Conservation (phyloP, 805 yeast genomes). For the Candida coquimbonensis region DNA sequence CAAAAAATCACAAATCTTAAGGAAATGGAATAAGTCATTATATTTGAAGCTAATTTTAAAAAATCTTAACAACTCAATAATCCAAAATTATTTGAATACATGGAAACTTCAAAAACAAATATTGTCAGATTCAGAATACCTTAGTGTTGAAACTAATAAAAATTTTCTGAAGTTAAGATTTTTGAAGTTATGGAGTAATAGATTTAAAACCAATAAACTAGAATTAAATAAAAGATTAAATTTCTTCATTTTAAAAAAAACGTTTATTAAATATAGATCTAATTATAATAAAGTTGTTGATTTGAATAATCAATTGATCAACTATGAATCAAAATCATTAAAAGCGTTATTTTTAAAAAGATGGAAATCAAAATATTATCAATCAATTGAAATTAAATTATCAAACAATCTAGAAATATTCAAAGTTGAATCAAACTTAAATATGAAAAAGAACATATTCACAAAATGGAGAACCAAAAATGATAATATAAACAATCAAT, state of each 20-base stretch:
- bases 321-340: background rate
- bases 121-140: slow-evolving; percentile 5
- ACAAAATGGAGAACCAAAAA: slow-evolving; percentile 9
- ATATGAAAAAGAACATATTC: background rate
- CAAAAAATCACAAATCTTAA: background rate
- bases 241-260: slow-evolving; percentile 1
- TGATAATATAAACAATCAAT: slow-evolving; percentile 2
- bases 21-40: slow-evolving; percentile 1
- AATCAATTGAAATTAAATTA: slow-evolving; percentile 1
- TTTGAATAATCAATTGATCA: background rate
- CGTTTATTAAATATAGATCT: slow-evolving; percentile 4
- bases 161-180: slow-evolving; percentile 14
- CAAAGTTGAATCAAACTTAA: background rate
- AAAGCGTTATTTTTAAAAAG: background rate
- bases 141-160: slow-evolving; percentile 10
- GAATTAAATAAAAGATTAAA: slow-evolving; percentile 6
- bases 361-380: background rate
- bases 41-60: background rate
- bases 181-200: slow-evolving; percentile 16
- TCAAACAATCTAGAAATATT: background rate
- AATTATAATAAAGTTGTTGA: background rate
- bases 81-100: slow-evolving; percentile 2
- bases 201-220: background rate
- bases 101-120: slow-evolving; percentile 8
- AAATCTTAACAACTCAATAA: background rate